Conservation (phyloP, 164 flowering plant genomes). For the Sextonia rubra region DNA sequence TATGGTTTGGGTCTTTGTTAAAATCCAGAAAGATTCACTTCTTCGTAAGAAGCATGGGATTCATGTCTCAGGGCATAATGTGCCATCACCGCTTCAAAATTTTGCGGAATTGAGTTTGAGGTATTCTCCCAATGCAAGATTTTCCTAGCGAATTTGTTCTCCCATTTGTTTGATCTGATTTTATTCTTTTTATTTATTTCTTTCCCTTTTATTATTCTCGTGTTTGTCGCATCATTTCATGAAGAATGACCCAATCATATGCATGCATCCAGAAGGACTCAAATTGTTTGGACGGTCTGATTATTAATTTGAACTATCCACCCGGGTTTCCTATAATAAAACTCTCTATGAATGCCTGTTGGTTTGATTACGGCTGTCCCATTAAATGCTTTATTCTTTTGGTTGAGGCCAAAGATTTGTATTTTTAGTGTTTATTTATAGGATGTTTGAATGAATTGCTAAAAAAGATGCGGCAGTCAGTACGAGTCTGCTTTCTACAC, state of each 20-base stretch:
- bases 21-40: conserved; percentile 57
- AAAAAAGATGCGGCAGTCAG: no score
- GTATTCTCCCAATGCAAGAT: conserved; percentile 23
- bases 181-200: neutral
- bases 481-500: no score
- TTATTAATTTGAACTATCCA: neutral
- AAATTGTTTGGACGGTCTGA: no score
- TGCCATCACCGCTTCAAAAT: conserved; percentile 68
- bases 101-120: conserved; percentile 65
- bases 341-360: no score
- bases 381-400: no score
- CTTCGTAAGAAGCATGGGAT: conserved; percentile 67
- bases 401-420: no score
- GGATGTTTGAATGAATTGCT: no score
- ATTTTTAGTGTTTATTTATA: no score
- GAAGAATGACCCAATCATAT: neutral
- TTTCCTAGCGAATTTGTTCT: neutral
- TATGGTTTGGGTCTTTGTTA: neutral
- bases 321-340: no score
- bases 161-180: no score
- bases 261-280: neutral
- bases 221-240: neutral
- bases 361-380: no score
- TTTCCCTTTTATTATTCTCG: neutral
- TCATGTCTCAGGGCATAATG: conserved; percentile 65